phyloP scores from a whole-genome alignment of 352 stramenopile species.

The Pythium plurisporium region DNA sequence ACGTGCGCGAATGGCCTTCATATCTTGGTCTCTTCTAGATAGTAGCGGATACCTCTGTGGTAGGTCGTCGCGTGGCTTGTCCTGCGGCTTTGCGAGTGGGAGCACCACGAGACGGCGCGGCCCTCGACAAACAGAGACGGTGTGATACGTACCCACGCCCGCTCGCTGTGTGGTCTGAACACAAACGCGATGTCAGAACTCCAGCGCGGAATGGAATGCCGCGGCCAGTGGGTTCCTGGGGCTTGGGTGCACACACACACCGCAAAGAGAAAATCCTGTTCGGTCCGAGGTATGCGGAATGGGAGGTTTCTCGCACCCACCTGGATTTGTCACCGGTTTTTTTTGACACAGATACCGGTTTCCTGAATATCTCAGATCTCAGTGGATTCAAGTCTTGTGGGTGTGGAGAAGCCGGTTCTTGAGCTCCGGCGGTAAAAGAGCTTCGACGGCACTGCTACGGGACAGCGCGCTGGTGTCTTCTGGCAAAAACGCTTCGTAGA shows the following conservation, averaged over 20 bases:
- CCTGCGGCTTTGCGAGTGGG: not conserved
- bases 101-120: not conserved
- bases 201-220: not conserved
- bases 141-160: not conserved
- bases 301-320: slow-evolving; percentile 14
- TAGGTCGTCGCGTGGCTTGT: slow-evolving; percentile 3
- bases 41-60: too few species aligned
- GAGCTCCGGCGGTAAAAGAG: not conserved
- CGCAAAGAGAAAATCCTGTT: not conserved
- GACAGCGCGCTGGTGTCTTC: not conserved
- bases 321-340: too few species aligned
- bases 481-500: slow-evolving; percentile 32
- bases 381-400: not conserved
- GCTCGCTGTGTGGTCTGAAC: not conserved
- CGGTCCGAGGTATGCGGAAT: not conserved
- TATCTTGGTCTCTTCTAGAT: slow-evolving; percentile 7
- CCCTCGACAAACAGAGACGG: not conserved
- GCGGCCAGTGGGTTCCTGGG: not conserved
- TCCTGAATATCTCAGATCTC: slow-evolving; percentile 4
- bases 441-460: not conserved
- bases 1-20: slow-evolving; percentile 74
- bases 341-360: not conserved
- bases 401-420: slow-evolving; percentile 10
- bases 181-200: not conserved
- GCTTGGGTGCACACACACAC: not conserved